Evolutionary conservation across 306 rosid species (phyloP).

Genomic region (Canavalia gladiata): DNA sequence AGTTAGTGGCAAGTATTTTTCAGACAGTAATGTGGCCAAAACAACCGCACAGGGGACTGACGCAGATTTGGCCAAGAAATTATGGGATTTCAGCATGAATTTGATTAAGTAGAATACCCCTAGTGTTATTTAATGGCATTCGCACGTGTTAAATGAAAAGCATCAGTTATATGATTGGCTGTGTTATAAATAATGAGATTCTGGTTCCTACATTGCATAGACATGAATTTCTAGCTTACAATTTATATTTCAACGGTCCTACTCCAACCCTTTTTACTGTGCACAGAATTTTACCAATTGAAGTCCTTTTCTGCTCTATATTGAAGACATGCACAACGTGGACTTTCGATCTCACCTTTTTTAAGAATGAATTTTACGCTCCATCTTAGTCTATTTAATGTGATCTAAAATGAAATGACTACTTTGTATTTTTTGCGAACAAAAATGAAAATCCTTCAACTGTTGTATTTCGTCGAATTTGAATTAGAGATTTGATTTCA

Average conservation of each 20-base stretch:
- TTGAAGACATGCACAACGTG: background rate
- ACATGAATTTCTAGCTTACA: slow-evolving; percentile 19
- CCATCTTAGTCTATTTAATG: no score
- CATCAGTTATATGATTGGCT: background rate
- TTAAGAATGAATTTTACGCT: no score
- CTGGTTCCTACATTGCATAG: background rate
- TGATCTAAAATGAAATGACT: no score
- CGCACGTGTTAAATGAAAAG: background rate
- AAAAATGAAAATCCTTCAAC: background rate
- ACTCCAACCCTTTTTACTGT: background rate
- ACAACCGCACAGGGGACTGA: slow-evolving; percentile 62
- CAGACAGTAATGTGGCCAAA: slow-evolving; percentile 61
- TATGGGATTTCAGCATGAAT: slow-evolving; percentile 80
- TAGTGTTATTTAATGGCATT: slow-evolving; percentile 6
- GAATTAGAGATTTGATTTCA: background rate
- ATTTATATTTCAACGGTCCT: background rate
- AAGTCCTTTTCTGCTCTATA: background rate
- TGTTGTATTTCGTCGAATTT: background rate
- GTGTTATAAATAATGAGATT: background rate
- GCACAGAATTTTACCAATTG: background rate
- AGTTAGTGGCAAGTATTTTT: slow-evolving; percentile 71
- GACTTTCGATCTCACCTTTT: background rate
- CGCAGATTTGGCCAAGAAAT: slow-evolving; percentile 70
- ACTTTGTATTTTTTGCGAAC: no score
- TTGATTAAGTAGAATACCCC: slow-evolving; percentile 43